A percentile compares a stretch with the other conserved stretches of the same genome.
These are phyloP conservation scores for Macrolepiota dolichaula DNA, from an alignment of 768 basidiomycete genomes.

Conservation along the genomic window DNA sequence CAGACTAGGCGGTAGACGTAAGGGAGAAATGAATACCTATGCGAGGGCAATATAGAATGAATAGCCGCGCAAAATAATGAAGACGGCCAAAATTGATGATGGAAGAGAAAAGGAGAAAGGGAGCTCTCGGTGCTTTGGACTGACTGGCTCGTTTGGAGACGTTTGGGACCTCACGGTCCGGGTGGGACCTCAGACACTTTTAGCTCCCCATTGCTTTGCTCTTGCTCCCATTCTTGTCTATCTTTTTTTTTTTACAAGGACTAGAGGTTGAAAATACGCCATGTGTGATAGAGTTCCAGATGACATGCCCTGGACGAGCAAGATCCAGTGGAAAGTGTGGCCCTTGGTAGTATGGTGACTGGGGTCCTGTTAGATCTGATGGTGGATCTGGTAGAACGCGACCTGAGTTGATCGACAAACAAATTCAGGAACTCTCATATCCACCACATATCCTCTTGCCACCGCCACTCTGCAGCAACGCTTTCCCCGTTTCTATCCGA, in stretches of 20 bases:
- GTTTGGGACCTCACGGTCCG: conserved; percentile 11
- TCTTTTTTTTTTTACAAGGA: too few species aligned
- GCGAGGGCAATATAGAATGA: neutral
- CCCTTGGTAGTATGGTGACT: neutral
- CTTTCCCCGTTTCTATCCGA: neutral
- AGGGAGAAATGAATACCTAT: neutral
- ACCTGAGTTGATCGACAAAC: neutral
- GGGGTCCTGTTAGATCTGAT: conserved; percentile 7
- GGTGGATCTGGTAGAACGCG: conserved; percentile 6
- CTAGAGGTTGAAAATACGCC: too few species aligned
- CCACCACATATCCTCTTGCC: neutral
- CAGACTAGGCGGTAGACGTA: neutral
- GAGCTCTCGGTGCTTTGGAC: conserved; percentile 2
- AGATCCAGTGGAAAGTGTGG: neutral
- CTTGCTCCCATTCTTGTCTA: neutral
- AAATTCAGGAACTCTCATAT: conserved; percentile 5
- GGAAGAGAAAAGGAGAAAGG: conserved; percentile 10
- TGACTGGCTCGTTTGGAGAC: conserved; percentile 8
- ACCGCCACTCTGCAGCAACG: too few species aligned
- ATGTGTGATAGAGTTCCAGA: too few species aligned
- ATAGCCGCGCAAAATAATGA: neutral
- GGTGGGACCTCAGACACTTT: neutral
- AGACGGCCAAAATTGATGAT: conserved; percentile 3
- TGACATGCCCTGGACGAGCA: too few species aligned
- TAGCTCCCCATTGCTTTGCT: neutral